Base-by-base conservation (phyloP, 345 rosid species). In the Adansonia digitata region DNA sequence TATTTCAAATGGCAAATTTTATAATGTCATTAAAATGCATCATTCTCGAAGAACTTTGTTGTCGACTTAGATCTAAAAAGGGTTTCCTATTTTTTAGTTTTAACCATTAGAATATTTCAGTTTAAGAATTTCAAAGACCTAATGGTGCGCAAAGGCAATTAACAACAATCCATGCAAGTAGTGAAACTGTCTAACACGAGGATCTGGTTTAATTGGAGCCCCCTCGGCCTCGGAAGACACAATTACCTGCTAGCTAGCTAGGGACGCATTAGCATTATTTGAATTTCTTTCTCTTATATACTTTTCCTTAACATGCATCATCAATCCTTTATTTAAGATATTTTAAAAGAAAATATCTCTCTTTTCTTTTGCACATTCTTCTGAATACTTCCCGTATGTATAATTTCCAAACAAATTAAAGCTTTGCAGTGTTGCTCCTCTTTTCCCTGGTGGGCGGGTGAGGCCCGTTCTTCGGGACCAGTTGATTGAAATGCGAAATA, bases 391-490 rank as follows among this genome's bases (percentile, higher is more conserved):
- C 31, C 74, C 69, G 10, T 65, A 10, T 24, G 70, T 77, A 77
- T 52, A 40, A 65, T 56, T 42, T 40, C 29, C 62, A 57, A 49
- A 13, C 5, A 48, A 31, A n/a, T n/a, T n/a, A 57, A 59, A 43
- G 65, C 29, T 63, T 37, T 52, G 39, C 40, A 42, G 76, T 73
- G 63, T 18, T 74, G 52, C n/a, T 73, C 56, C 72, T 71, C 74
- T 81, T 78, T 82, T 65, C 71, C 72, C 74, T 79, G 75, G 82
- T 75, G 78, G 76, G 72, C 15, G 4, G 62, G 6, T 8, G 22
- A 27, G 5, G 22, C 26, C 71, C 69, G 65, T 26, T 75, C 73
- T 79, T 65, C 74, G 82, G 82, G 80, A 74, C 84, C 83, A 73
- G 68, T 65, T 76, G 77, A 79, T 68, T 55, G 64, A 66, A 68